Evolutionary conservation across 202 grass and related monocot genomes (phyloP).

Genomic region (Schoenoplectus tabernaemontani): DNA sequence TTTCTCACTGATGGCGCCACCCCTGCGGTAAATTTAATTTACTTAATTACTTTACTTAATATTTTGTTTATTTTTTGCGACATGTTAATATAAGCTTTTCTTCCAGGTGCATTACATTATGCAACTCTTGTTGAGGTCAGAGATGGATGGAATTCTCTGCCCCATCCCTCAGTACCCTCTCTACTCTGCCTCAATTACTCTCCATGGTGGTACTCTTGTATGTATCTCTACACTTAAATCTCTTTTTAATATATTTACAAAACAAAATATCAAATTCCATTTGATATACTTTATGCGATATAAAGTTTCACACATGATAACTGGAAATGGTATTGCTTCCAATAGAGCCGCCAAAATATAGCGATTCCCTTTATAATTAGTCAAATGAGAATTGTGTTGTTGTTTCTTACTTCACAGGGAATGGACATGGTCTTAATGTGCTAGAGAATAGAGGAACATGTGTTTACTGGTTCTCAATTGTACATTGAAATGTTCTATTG

Average conservation of each 20-base stretch:
- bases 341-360: neutral
- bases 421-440: neutral
- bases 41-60: neutral
- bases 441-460: neutral
- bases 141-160: conserved; percentile 84
- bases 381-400: no score
- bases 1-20: conserved; percentile 68
- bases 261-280: neutral
- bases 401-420: neutral
- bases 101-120: conserved; percentile 83
- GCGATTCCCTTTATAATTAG: neutral
- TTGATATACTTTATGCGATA: neutral
- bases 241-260: neutral
- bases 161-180: conserved; percentile 89
- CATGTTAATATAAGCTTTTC: neutral
- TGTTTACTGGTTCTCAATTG: neutral
- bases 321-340: neutral
- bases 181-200: conserved; percentile 80
- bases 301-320: neutral
- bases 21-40: conserved; percentile 40
- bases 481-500: neutral
- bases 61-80: neutral
- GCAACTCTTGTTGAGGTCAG: conserved; percentile 78
- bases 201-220: conserved; percentile 89
- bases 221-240: conserved; percentile 18